Conservation (phyloP, 129 eudicot genomes). For the Helichrysum umbraculigerum region DNA sequence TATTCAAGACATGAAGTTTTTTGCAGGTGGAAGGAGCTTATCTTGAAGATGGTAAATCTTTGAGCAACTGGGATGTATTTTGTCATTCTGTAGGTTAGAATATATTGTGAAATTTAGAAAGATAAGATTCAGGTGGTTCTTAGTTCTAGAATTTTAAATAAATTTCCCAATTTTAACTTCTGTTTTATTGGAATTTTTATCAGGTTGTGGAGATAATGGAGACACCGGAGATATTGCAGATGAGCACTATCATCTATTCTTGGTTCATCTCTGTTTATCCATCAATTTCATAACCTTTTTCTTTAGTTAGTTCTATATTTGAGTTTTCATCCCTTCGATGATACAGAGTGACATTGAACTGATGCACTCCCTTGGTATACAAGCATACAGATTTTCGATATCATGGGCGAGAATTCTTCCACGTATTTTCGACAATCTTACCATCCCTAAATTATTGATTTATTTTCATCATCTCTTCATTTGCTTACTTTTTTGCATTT, state of each 20-base stretch:
- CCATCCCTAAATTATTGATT: slow-evolving; percentile 20
- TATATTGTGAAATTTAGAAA: no score
- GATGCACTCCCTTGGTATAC: slow-evolving; percentile 53
- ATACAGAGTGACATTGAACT: slow-evolving; percentile 66
- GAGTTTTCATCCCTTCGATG: no score
- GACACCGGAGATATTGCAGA: slow-evolving; percentile 57
- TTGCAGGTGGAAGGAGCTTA: slow-evolving; percentile 66
- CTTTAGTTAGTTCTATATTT: background rate
- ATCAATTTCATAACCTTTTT: background rate
- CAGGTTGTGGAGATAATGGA: slow-evolving; percentile 41
- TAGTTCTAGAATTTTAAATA: no score
- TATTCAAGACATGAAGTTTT: background rate
- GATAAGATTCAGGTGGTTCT: no score
- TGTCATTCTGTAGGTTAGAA: slow-evolving; percentile 37
- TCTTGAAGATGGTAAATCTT: slow-evolving; percentile 55
- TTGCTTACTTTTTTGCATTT: background rate
- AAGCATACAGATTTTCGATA: slow-evolving; percentile 59
- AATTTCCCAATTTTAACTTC: background rate
- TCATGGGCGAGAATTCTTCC: slow-evolving; percentile 82
- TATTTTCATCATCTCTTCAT: slow-evolving; percentile 2
- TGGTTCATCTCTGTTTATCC: slow-evolving; percentile 39
- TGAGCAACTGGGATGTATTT: slow-evolving; percentile 65
- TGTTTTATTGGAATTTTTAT: background rate
- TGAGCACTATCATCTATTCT: slow-evolving; percentile 73
- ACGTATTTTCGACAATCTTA: background rate